These are phyloP conservation scores for Coemansia sp. DNA, from an alignment of 192 early-diverging fungal genomes.

Conservation along the genomic window DNA sequence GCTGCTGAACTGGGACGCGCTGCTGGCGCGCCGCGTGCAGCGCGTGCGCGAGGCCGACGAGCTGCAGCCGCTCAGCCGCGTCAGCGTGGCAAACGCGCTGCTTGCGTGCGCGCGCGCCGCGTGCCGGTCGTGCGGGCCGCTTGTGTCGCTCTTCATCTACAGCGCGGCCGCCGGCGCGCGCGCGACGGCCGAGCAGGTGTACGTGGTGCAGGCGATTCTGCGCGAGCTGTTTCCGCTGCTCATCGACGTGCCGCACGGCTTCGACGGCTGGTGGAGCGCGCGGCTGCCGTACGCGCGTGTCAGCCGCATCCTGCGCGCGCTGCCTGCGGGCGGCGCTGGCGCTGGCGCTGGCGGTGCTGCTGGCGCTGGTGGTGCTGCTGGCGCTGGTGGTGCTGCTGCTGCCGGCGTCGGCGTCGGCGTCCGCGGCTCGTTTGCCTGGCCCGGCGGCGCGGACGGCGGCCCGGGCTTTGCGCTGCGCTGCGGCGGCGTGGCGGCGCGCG, in stretches of 20 bases:
- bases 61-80: background rate
- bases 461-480: slow-evolving; percentile 56
- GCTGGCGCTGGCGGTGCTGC: too few relatives aligned
- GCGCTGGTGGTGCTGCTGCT: too few relatives aligned
- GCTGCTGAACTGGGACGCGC: slow-evolving; percentile 24
- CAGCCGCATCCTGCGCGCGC: slow-evolving; percentile 7
- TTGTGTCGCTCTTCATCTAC: slow-evolving; percentile 36
- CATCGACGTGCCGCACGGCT: slow-evolving; percentile 36
- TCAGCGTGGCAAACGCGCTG: background rate
- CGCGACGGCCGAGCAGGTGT: slow-evolving; percentile 32
- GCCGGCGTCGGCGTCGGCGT: background rate
- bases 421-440: background rate
- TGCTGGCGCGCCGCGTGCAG: slow-evolving; percentile 11
- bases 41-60: slow-evolving; percentile 14
- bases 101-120: slow-evolving; percentile 13
- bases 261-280: slow-evolving; percentile 46
- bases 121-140: slow-evolving; percentile 34
- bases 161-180: background rate
- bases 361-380: too few relatives aligned
- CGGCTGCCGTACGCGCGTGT: slow-evolving; percentile 23
- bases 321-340: too few relatives aligned
- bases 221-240: slow-evolving; percentile 42
- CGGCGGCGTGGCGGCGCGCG: slow-evolving; percentile 60
- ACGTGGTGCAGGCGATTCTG: slow-evolving; percentile 35
- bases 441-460: background rate